Base-by-base conservation (phyloP, 257 asterid species). In the Forsythia suspensa region DNA sequence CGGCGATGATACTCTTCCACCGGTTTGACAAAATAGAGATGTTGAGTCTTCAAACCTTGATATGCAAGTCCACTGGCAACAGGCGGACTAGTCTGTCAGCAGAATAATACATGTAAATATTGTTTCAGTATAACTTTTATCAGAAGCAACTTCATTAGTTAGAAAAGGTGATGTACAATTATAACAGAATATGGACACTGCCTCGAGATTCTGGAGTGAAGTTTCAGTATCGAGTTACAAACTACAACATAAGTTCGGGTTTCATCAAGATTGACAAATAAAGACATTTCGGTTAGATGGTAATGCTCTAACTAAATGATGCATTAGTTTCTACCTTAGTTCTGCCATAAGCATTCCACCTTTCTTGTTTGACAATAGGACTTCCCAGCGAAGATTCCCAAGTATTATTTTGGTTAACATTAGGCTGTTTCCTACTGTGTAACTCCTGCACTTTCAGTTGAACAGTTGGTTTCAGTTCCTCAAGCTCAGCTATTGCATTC, bases 401-500 rank as follows among this genome's bases (percentile, higher is more conserved):
- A 70, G 79, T 80, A 75, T 79, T 83, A 84, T 77, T 80, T 78
- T 85, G 82, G 85, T 73, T 82, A 69, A 79, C 79, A 83, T 76
- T 81, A 48, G 77, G 84, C 82, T 52, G 84, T 43, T 86, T 86
- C 76, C 82, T 88, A 73, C 78, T 84, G 72, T 88, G 90, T 61
- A 91, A 83, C 70, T 87, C 94, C 84, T 89, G 89, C 80, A 95
- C 81, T 85, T 88, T 89, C 77, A 73, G 84, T 87, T 89, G 94
- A 75, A 93, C 98, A 83, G 78, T 87, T 29, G 98, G 95, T 82
- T 95, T 89, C 88, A 95, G 83, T 77, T 87, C 82, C 86, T 95
- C 99, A 85, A 95, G 98, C 92, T 95, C 99, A 75, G 90, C 71
- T 72, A 95, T 38, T 39, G 97, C 94, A 80, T 79, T 75, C 11